These are phyloP conservation scores for Ceriops zippeliana DNA, from an alignment of 345 rosid species.

Conservation along the genomic window DNA sequence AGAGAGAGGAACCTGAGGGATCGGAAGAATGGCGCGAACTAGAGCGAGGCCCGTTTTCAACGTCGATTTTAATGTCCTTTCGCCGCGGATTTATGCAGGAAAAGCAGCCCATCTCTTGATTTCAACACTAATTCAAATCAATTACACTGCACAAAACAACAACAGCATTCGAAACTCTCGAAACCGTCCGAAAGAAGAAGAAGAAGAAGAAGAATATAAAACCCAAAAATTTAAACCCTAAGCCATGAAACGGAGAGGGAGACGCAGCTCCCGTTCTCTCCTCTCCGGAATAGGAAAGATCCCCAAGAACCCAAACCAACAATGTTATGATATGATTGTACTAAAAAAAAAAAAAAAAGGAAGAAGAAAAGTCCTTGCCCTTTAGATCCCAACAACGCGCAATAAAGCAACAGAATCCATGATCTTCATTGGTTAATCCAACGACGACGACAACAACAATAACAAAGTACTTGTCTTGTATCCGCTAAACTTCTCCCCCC, in stretches of 20 bases:
- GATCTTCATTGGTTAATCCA: too few species aligned
- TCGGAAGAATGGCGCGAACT: slow-evolving; percentile 34
- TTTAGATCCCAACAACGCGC: too few species aligned
- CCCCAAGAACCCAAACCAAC: background rate
- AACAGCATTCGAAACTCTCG: background rate
- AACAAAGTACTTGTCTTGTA: too few species aligned
- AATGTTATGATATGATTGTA: too few species aligned
- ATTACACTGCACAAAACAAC: background rate
- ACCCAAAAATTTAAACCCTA: background rate
- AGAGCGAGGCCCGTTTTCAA: slow-evolving; percentile 56
- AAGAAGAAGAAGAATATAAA: background rate
- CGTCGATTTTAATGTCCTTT: slow-evolving; percentile 60
- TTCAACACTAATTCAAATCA: background rate
- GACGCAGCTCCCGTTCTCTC: background rate
- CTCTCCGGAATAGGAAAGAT: background rate
- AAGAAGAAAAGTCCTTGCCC: too few species aligned
- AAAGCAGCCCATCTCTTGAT: slow-evolving; percentile 71
- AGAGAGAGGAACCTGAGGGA: slow-evolving; percentile 45
- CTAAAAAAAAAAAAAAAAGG: too few species aligned
- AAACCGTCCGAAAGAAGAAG: background rate
- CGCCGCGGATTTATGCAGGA: slow-evolving; percentile 59
- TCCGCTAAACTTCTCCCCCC: too few species aligned
- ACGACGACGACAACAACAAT: too few species aligned
- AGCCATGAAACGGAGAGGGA: background rate
- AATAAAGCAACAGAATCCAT: too few species aligned